A percentile compares a stretch with the other conserved stretches of the same genome.
These are phyloP conservation scores for Trametes cinnabarina DNA, from an alignment of 768 basidiomycete species.

Conservation along the genomic window DNA sequence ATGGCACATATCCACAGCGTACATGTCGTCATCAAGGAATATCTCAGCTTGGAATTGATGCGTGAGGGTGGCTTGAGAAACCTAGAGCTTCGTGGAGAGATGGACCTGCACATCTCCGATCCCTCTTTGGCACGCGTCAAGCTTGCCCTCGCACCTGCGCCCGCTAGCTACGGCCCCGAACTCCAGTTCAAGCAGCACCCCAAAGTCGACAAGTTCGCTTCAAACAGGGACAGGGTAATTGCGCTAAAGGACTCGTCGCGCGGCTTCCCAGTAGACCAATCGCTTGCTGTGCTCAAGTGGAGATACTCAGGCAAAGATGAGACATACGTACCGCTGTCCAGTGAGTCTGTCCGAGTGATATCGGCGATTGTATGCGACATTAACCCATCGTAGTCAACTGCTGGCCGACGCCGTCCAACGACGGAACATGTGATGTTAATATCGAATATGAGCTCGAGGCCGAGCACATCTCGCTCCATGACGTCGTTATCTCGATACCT, in stretches of 20 bases:
- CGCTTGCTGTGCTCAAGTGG: constrained; percentile 90
- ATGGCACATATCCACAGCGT: constrained; percentile 48
- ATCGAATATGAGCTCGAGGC: constrained; percentile 98
- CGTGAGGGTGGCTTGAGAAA: constrained; percentile 90
- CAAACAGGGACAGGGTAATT: constrained; percentile 64
- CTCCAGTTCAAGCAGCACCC: constrained; percentile 98
- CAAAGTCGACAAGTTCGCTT: constrained; percentile 82
- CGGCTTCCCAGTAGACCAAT: constrained; percentile 85
- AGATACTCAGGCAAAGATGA: constrained; percentile 89
- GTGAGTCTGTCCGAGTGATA: constrained; percentile 47
- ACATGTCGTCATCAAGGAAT: constrained; percentile 84
- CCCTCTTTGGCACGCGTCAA: constrained; percentile 68
- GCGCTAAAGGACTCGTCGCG: constrained; percentile 81
- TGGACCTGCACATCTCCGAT: constrained; percentile 87
- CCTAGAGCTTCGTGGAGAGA: constrained; percentile 91
- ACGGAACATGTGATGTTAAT: constrained; percentile 91
- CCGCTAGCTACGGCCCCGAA: constrained; percentile 59
- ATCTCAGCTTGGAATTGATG: constrained; percentile 72
- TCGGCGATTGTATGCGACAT: background rate
- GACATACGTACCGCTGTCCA: constrained; percentile 84
- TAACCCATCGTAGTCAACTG: constrained; percentile 69
- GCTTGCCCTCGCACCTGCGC: constrained; percentile 57
- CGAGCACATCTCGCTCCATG: constrained; percentile 72
- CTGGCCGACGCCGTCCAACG: constrained; percentile 92
- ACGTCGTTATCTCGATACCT: constrained; percentile 88